Base-by-base conservation (phyloP, 805 yeast species). In the Lachancea mirantina region DNA sequence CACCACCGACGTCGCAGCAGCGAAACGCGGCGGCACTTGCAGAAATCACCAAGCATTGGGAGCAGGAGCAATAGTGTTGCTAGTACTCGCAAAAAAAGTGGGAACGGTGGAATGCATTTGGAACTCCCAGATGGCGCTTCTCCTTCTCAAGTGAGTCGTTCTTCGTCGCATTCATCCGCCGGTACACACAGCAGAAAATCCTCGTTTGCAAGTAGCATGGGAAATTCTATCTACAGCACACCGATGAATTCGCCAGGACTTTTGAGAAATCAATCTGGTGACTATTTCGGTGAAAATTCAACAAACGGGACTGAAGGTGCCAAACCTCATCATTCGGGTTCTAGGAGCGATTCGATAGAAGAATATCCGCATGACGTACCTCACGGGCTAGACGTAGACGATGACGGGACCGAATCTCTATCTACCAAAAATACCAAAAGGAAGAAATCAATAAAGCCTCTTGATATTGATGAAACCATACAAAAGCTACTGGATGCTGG, bases 401-500 rank as follows among this genome's bases (percentile, higher is more conserved):
- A 41, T 11, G 43, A 47, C 21, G 36, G 48, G 13, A 46, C 53
- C 5, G 42, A 34, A 43, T 51, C 29, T 50, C 23, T 50, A 34
- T 35, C 33, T 40, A 38, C 33, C 23, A 33, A 30, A 32, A 25
- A 33, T 32, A 20, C 17, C 8, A 52, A 39, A 27, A 43, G 28
- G 28, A 58, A 45, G 38, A 61, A 42, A 34, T 39, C 28, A 10
- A 39, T 43, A 11, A 59, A 50, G 26, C 57, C 62, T 4, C 36
- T 65, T 13, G 77, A 88, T 54, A 70, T 92, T 28, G 98, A 92
- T 59, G 94, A 84, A 50, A 67, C 84, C 30, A 92, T 92, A 40
- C 96, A 88, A 62, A 67, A 94, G 46, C 68, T 92, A 42, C 67
- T 92, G 42, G 97, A 92, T 61, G 95, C 96, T 1, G 99, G 97